Conservation (phyloP, 2,329 filamentous ascomycete species). For the Lecanicillium sp. region DNA sequence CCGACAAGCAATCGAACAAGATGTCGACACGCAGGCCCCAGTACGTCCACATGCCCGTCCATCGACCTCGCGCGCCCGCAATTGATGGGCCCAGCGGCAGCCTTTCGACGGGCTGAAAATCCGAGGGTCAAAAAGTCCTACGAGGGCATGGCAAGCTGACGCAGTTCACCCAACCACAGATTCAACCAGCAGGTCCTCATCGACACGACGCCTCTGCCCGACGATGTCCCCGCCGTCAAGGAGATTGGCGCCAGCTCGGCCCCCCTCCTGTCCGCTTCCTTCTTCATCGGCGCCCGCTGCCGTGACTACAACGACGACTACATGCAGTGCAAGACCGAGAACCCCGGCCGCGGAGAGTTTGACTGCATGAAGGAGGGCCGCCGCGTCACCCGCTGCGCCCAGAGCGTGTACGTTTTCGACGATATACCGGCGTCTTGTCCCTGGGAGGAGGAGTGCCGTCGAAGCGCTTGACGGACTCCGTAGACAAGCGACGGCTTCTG, state of each 20-base stretch:
- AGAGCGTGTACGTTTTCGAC: conserved; percentile 72
- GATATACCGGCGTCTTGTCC: background rate
- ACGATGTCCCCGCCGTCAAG: conserved; percentile 83
- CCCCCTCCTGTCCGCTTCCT: conserved; percentile 83
- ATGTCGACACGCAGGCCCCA: conserved; percentile 39
- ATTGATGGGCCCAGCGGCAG: conserved; percentile 16
- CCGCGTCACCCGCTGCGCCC: conserved; percentile 92
- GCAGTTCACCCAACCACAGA: conserved; percentile 43
- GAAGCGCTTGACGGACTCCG: background rate
- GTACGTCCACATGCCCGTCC: conserved; percentile 27
- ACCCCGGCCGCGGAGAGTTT: conserved; percentile 82
- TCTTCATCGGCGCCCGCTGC: conserved; percentile 96
- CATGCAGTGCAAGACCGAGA: conserved; percentile 99
- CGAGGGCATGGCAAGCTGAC: conserved; percentile 20
- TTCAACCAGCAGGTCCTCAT: conserved; percentile 92
- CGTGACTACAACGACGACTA: conserved; percentile 96
- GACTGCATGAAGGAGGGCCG: conserved; percentile 95
- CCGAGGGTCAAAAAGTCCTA: background rate
- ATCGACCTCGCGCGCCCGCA: conserved; percentile 11
- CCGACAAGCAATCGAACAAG: conserved; percentile 26
- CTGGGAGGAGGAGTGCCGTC: background rate
- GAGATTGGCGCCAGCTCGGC: conserved; percentile 92
- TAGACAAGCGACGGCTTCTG: background rate
- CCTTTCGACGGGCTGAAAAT: background rate
- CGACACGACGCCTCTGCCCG: conserved; percentile 92